phyloP scores from a whole-genome alignment of 2,329 filamentous ascomycete genomes.

The Sporothrix luriei region DNA sequence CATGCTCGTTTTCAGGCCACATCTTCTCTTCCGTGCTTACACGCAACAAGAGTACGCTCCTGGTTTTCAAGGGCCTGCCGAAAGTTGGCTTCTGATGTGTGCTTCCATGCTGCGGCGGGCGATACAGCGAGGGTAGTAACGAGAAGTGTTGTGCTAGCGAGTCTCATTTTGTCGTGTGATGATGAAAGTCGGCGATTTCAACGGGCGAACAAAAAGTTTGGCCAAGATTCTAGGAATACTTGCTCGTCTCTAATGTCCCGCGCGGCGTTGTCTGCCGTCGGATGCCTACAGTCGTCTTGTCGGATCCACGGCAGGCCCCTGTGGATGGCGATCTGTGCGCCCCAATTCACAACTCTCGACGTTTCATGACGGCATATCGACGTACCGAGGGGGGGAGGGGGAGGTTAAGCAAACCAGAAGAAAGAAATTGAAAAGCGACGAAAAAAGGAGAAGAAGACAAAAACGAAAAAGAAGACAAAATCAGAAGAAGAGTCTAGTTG shows the following conservation, averaged over 20 bases:
- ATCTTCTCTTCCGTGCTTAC: constrained; percentile 37
- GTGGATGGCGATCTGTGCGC: constrained; percentile 26
- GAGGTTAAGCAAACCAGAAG: neutral
- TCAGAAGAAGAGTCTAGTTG: no score
- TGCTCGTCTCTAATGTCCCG: neutral
- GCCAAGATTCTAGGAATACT: no score
- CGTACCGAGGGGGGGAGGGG: neutral
- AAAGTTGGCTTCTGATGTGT: constrained; percentile 32
- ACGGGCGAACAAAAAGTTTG: no score
- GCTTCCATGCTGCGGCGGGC: constrained; percentile 36
- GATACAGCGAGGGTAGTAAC: neutral
- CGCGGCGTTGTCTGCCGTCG: neutral
- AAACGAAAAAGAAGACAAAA: neutral
- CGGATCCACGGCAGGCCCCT: constrained; percentile 22
- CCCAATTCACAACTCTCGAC: neutral
- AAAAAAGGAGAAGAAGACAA: neutral
- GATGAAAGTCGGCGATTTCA: neutral
- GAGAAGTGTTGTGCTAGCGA: neutral
- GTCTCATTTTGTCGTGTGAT: constrained; percentile 2
- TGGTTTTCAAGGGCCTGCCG: constrained; percentile 30
- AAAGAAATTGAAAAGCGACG: neutral
- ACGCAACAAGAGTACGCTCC: constrained; percentile 41
- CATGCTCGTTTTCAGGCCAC: no score
- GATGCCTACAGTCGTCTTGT: neutral
- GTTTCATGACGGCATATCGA: constrained; percentile 25